Evolutionary conservation across 2,329 filamentous ascomycete species (phyloP), one percentile per base, ranked within the genome.

Genomic region (Aspergillus aculeatus): DNA sequence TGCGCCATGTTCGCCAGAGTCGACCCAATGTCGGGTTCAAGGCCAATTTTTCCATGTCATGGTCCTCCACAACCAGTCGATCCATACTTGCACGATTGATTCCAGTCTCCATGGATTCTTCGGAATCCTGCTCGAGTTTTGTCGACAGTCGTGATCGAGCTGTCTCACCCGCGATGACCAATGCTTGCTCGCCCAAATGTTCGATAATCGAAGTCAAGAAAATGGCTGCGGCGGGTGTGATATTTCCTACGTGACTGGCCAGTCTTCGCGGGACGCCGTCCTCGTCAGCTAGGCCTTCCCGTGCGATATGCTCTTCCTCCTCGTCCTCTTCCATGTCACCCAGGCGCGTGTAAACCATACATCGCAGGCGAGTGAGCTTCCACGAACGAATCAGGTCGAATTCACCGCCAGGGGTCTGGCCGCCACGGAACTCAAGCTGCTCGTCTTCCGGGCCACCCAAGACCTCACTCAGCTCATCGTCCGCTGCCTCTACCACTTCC

Each of bases 311-410:
- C 54, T 88, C 86, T 71, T 97, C 94, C 75, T 98, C 95, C 66
- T 99, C 95, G 66, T 98, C 93, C 77, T 99, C 95, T 75, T 99
- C 96, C 84, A 99, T 88, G 71, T 99, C 94, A 49, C 95, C 95
- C 6, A 99, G 81, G 9, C 95, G 93, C 9, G 93, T 98, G 74
- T 98, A 98, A 23, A 99, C 94, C 95, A 99, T 99, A 75, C 95
- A 96, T 62, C 95, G 87, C 69, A 99, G 79, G 57, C 95, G 87
- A 0, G 93, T 95, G 66, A 95, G 86, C 79, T 96, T 97, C 93
- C 95, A 99, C 19, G 93, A 89, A 58, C 93, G 83, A 72, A 97
- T 91, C n/a, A 96, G 80, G 73, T 98, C 92, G 86, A 94, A 98
- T 66, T 89, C 86, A 2, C 82, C 82, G 11, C 78, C 76, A 2